A percentile compares a stretch with the other conserved stretches of the same genome.
phyloP scores from a whole-genome alignment of 2,329 filamentous ascomycete genomes.

The Colletotrichum paranaense region DNA sequence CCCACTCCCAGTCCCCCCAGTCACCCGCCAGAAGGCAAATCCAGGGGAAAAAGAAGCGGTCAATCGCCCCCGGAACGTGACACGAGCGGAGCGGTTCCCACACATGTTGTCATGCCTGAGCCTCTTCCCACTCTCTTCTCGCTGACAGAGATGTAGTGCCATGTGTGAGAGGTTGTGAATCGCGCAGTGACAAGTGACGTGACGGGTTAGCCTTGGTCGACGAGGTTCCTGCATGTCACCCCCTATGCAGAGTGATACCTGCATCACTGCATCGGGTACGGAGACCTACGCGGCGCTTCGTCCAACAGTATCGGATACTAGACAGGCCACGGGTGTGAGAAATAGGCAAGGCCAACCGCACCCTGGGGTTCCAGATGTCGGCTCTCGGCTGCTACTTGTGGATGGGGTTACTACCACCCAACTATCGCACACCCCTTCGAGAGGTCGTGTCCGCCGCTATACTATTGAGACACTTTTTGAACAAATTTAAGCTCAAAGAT shows the following conservation, averaged over 20 bases:
- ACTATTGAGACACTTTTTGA: neutral
- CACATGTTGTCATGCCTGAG: neutral
- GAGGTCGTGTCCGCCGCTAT: neutral
- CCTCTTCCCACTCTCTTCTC: neutral
- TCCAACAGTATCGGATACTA: neutral
- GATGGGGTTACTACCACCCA: neutral
- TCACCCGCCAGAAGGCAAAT: conserved; percentile 12
- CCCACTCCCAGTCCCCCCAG: neutral
- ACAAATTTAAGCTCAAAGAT: neutral
- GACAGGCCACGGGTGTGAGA: neutral
- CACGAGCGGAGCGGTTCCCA: conserved; percentile 8
- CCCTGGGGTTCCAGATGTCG: conserved; percentile 7
- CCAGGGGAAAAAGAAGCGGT: conserved; percentile 24
- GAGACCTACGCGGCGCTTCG: neutral
- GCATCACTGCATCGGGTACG: conserved; percentile 9
- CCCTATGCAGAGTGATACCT: conserved; percentile 25
- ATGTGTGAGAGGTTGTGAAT: conserved; percentile 12
- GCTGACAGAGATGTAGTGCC: conserved; percentile 6
- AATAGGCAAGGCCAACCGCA: conserved; percentile 2
- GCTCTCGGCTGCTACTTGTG: neutral
- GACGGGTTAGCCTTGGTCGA: conserved; percentile 20
- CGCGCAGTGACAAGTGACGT: conserved; percentile 28
- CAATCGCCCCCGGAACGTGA: conserved; percentile 6
- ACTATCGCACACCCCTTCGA: neutral
- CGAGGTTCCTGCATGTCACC: conserved; percentile 13